Conservation (phyloP, 2,329 filamentous ascomycete genomes). For the Ampelomyces quisqualis region DNA sequence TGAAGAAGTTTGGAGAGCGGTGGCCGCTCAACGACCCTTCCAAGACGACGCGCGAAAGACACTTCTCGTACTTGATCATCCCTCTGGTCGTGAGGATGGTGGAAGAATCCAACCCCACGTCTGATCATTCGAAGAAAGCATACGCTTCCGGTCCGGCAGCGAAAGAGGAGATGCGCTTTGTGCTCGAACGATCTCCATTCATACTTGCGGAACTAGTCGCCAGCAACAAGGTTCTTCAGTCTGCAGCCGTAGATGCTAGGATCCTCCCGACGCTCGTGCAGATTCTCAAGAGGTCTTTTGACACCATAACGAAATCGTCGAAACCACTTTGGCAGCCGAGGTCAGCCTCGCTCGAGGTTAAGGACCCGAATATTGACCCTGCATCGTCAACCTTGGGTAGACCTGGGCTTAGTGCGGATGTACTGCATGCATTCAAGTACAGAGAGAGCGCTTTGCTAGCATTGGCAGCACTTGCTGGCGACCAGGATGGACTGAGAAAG, state of each 20-base stretch:
- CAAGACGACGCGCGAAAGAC: conserved; percentile 43
- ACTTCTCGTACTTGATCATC: conserved; percentile 49
- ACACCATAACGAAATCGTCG: conserved; percentile 53
- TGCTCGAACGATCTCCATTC: conserved; percentile 62
- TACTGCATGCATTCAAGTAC: conserved; percentile 70
- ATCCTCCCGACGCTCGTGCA: conserved; percentile 63
- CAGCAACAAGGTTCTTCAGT: conserved; percentile 77
- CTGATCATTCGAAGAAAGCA: conserved; percentile 27
- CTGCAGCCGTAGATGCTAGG: conserved; percentile 71
- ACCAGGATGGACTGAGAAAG: conserved; percentile 82
- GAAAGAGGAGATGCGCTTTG: conserved; percentile 30
- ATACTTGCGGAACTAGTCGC: conserved; percentile 77
- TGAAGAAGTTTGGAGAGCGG: conserved; percentile 41
- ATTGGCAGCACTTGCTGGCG: conserved; percentile 75
- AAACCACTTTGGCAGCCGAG: conserved; percentile 58
- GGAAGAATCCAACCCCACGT: conserved; percentile 37
- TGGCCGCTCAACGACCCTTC: conserved; percentile 42
- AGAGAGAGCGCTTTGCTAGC: conserved; percentile 76
- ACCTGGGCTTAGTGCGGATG: conserved; percentile 48
- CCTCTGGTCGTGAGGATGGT: conserved; percentile 53
- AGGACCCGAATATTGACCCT: conserved; percentile 31
- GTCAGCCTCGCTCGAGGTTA: conserved; percentile 24
- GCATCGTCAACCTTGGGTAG: conserved; percentile 38
- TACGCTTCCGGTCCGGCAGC: conserved; percentile 50
- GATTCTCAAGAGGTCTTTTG: conserved; percentile 66